These are phyloP conservation scores for Paramecium pentaurelia DNA, from an alignment of 73 alveolate genomes.

Conservation along the genomic window DNA sequence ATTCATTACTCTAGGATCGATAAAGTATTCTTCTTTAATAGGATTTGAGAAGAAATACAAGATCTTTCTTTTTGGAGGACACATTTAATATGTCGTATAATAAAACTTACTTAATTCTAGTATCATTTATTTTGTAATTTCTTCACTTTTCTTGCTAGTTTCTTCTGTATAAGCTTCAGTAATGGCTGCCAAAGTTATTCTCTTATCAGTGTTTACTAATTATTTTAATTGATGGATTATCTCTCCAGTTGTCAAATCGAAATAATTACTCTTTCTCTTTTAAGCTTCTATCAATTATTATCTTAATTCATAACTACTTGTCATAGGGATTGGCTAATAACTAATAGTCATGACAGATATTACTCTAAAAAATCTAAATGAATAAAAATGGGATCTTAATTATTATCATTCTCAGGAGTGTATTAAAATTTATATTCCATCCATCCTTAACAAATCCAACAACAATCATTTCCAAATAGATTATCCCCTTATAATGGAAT, in stretches of 20 bases:
- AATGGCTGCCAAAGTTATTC: background rate
- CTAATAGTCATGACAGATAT: background rate
- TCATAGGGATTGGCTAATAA: constrained; percentile 9
- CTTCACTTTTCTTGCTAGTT: background rate
- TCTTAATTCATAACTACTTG: background rate
- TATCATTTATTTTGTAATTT: background rate
- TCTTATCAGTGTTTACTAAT: background rate
- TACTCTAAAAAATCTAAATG: constrained; percentile 5
- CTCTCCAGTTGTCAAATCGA: constrained; percentile 19
- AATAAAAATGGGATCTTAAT: background rate
- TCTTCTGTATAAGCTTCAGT: background rate
- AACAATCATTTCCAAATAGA: constrained; percentile 19
- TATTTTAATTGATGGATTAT: background rate
- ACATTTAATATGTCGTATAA: constrained; percentile 10
- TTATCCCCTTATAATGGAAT: background rate
- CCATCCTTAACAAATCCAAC: constrained; percentile 52
- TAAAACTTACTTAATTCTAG: background rate
- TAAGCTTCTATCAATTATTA: background rate
- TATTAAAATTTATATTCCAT: constrained; percentile 7
- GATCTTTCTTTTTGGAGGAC: constrained; percentile 51
- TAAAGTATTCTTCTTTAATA: background rate
- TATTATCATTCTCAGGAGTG: background rate
- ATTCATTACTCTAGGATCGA: background rate
- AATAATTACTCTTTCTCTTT: background rate
- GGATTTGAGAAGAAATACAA: constrained; percentile 36